Percentiles rank a stretch among this genome's conserved stretches.
Evolutionary conservation across 73 alveolate genomes (phyloP).

Genomic region (Durusdinium trenchii): DNA sequence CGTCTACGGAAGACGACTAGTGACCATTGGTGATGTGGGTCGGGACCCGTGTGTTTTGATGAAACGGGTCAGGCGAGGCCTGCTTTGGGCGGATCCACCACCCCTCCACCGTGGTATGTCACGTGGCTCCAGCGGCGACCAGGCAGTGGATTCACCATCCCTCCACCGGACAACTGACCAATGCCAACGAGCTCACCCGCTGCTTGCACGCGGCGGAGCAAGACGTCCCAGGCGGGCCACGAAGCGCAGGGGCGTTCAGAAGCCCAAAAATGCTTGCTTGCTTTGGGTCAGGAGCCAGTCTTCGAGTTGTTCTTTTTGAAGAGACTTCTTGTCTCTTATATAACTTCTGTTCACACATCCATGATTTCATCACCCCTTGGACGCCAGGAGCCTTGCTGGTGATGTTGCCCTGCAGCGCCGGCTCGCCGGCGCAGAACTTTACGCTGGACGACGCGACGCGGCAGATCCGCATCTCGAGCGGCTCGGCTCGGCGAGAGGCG

Average conservation of each 20-base stretch:
- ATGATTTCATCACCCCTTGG: too few species aligned
- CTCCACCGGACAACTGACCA: slow-evolving; percentile 84
- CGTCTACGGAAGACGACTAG: too few species aligned
- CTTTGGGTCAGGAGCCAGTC: too few species aligned
- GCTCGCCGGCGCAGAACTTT: slow-evolving; percentile 70
- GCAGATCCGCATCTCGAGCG: slow-evolving; percentile 41
- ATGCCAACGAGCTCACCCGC: slow-evolving; percentile 23
- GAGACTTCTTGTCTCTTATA: too few species aligned
- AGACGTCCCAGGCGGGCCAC: slow-evolving; percentile 61
- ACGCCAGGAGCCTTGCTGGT: slow-evolving; percentile 61
- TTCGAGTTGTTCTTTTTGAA: too few species aligned
- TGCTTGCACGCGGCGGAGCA: slow-evolving; percentile 78
- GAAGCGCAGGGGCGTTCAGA: too few species aligned
- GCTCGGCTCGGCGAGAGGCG: background rate
- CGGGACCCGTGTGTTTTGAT: too few species aligned
- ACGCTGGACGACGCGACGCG: slow-evolving; percentile 53
- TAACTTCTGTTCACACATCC: too few species aligned
- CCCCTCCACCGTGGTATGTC: background rate
- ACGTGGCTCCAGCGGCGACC: background rate
- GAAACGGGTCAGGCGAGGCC: background rate
- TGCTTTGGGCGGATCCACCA: background rate
- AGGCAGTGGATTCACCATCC: slow-evolving; percentile 89
- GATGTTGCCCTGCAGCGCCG: slow-evolving; percentile 84
- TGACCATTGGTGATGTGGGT: too few species aligned
- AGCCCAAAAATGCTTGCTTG: too few species aligned